Conservation (phyloP, 1,284 basidiomycete genomes). For the Salmacisia buchloeana region DNA sequence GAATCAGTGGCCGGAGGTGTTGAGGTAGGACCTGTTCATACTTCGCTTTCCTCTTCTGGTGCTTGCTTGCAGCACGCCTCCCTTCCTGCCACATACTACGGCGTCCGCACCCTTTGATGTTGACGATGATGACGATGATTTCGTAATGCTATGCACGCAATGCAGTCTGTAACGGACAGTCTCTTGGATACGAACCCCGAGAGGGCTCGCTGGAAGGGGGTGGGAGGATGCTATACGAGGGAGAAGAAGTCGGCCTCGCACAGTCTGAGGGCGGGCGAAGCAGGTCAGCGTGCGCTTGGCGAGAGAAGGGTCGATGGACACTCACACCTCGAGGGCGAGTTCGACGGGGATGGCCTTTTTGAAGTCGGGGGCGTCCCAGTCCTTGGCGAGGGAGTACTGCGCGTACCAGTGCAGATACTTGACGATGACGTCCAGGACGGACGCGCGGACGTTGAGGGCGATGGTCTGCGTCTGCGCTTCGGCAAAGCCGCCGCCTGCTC, state of each 20-base stretch:
- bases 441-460: constrained; percentile 1
- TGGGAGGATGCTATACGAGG: background rate
- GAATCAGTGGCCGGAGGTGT: constrained; percentile 62
- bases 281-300: background rate
- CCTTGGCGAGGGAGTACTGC: constrained; percentile 5
- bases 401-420: constrained; percentile 7
- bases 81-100: too few relatives aligned
- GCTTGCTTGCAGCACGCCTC: too few relatives aligned
- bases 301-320: background rate
- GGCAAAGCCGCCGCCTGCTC: background rate
- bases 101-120: too few relatives aligned
- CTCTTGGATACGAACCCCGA: too few relatives aligned
- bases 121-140: too few relatives aligned
- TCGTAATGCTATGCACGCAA: too few relatives aligned
- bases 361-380: constrained; percentile 6
- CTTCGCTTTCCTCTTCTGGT: too few relatives aligned
- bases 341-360: constrained; percentile 7
- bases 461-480: constrained; percentile 5
- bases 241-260: constrained; percentile 9
- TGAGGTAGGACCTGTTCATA: background rate
- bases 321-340: constrained; percentile 3
- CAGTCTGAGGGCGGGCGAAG: background rate
- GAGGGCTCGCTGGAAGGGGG: too few relatives aligned
- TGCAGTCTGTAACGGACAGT: too few relatives aligned
- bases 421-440: constrained; percentile 4